Conservation (phyloP, 2,329 filamentous ascomycete species). For the Tympanopsis confertula region DNA sequence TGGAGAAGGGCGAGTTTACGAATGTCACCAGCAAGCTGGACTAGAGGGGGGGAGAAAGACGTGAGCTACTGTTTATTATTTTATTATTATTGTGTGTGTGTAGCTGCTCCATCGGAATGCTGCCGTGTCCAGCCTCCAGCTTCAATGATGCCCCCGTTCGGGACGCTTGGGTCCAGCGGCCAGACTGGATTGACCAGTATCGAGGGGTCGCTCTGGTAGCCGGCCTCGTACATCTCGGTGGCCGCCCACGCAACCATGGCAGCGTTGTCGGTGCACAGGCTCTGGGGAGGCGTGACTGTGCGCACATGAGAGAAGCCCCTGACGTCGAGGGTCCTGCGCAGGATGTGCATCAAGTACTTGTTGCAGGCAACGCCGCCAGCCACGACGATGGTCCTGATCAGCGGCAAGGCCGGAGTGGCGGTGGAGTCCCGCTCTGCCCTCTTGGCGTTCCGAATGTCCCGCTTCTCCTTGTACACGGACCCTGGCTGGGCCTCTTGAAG, state of each 20-base stretch:
- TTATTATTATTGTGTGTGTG: too few relatives aligned
- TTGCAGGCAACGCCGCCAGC: slow-evolving; percentile 89
- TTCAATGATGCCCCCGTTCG: slow-evolving; percentile 58
- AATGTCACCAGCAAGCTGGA: slow-evolving; percentile 76
- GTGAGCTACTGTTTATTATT: neutral
- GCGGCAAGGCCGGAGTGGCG: slow-evolving; percentile 8
- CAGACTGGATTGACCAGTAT: slow-evolving; percentile 56
- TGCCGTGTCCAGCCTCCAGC: slow-evolving; percentile 34
- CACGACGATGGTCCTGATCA: slow-evolving; percentile 58
- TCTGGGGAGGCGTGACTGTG: slow-evolving; percentile 63
- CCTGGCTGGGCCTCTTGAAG: slow-evolving; percentile 27
- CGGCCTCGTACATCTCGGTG: slow-evolving; percentile 78
- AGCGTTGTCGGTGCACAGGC: slow-evolving; percentile 85
- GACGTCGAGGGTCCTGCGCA: slow-evolving; percentile 43
- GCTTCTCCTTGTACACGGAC: neutral
- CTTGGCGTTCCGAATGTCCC: neutral
- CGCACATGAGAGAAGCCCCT: slow-evolving; percentile 50
- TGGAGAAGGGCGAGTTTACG: slow-evolving; percentile 95
- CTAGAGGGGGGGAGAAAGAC: slow-evolving; percentile 16
- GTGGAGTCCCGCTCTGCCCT: neutral
- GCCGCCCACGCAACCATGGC: slow-evolving; percentile 96
- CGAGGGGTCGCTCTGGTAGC: slow-evolving; percentile 53
- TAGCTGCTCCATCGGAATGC: neutral
- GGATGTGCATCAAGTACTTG: slow-evolving; percentile 60
- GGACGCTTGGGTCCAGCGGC: slow-evolving; percentile 53